These are phyloP conservation scores for Celoporthe dispersa DNA, from an alignment of 2,329 filamentous ascomycete genomes.

Conservation along the genomic window DNA sequence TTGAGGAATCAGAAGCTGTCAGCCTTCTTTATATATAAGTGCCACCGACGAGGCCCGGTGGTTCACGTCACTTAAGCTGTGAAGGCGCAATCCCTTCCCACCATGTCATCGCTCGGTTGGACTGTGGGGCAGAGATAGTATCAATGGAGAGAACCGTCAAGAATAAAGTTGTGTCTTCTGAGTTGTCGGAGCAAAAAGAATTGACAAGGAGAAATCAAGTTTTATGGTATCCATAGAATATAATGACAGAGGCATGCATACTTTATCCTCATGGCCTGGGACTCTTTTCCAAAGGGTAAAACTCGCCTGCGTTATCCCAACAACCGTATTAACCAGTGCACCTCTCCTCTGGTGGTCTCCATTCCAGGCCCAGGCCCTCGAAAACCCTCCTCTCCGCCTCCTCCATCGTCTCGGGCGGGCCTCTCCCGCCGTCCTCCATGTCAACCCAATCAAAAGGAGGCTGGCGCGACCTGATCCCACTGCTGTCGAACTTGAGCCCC, in stretches of 20 bases:
- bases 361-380: slow-evolving; percentile 72
- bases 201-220: too few relatives aligned
- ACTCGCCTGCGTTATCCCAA: neutral
- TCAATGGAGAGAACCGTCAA: too few relatives aligned
- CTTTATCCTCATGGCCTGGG: too few relatives aligned
- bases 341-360: slow-evolving; percentile 67
- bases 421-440: slow-evolving; percentile 60
- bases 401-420: slow-evolving; percentile 64
- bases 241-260: neutral
- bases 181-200: too few relatives aligned
- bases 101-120: neutral
- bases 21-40: neutral
- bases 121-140: too few relatives aligned
- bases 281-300: neutral
- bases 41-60: neutral
- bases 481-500: slow-evolving; percentile 87
- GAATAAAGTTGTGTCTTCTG: too few relatives aligned
- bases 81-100: neutral
- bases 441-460: slow-evolving; percentile 65
- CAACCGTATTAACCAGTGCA: slow-evolving; percentile 63
- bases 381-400: slow-evolving; percentile 84
- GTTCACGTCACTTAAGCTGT: neutral
- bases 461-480: slow-evolving; percentile 72
- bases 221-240: too few relatives aligned
- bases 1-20: neutral